phyloP scores from a whole-genome alignment of 306 rosid species.

The Ormosia semicastrata region DNA sequence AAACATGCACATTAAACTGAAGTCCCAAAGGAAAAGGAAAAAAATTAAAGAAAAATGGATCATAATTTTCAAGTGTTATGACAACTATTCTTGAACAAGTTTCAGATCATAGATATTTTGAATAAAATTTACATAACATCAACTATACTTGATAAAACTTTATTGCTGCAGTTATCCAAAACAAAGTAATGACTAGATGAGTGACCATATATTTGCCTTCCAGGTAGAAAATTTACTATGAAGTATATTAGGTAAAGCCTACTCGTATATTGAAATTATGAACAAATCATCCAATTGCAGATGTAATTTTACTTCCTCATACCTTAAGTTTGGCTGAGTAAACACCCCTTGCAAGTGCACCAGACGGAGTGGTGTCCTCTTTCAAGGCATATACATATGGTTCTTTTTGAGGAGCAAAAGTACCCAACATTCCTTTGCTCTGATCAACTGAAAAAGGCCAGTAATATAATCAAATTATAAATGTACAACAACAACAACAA shows the following conservation, averaged over 20 bases:
- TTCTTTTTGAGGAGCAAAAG: slow-evolving; percentile 83
- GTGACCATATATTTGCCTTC: background rate
- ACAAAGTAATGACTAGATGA: background rate
- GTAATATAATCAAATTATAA: background rate
- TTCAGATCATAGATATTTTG: background rate
- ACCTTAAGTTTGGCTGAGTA: slow-evolving; percentile 90
- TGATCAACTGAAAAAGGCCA: slow-evolving; percentile 66
- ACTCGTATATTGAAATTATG: background rate
- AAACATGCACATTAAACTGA: background rate
- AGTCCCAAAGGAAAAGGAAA: background rate
- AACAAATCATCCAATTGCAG: background rate
- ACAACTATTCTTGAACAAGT: background rate
- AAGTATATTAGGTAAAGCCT: background rate
- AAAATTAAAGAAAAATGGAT: background rate
- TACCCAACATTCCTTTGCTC: slow-evolving; percentile 89
- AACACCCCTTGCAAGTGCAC: slow-evolving; percentile 80
- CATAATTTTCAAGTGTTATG: background rate
- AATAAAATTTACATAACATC: background rate
- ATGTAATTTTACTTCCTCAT: background rate
- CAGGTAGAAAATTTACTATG: background rate
- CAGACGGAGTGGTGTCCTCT: slow-evolving; percentile 90
- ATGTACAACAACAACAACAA: too few species aligned
- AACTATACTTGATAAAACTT: background rate
- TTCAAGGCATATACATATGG: slow-evolving; percentile 71
- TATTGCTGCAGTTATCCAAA: background rate